These are phyloP conservation scores for Leccinum pellstonianum DNA, from an alignment of 768 basidiomycete genomes.

Conservation along the genomic window DNA sequence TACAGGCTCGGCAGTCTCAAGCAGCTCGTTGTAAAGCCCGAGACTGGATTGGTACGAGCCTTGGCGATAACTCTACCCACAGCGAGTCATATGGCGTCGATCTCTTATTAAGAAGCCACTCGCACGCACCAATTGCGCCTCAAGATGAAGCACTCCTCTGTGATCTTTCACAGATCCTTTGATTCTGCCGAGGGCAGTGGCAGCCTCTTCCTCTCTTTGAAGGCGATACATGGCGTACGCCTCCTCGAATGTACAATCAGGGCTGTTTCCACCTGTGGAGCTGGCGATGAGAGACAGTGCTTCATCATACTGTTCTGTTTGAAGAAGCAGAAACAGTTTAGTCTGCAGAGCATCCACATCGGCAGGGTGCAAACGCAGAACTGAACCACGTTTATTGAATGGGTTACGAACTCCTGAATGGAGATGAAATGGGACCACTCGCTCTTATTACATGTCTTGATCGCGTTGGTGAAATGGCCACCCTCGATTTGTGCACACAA, in stretches of 20 bases:
- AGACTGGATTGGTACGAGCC: slow-evolving; percentile 72
- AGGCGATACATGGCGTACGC: slow-evolving; percentile 85
- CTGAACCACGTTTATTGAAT: slow-evolving; percentile 38
- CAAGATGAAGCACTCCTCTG: slow-evolving; percentile 72
- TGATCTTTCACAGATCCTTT: slow-evolving; percentile 46
- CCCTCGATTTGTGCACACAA: slow-evolving; percentile 87
- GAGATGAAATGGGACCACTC: slow-evolving; percentile 31
- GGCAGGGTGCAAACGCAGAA: slow-evolving; percentile 63
- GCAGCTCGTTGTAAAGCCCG: slow-evolving; percentile 76
- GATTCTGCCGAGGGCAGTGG: slow-evolving; percentile 47
- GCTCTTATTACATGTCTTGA: slow-evolving; percentile 94
- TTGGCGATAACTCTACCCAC: slow-evolving; percentile 68
- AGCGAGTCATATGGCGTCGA: slow-evolving; percentile 14
- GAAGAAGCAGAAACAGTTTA: slow-evolving; percentile 83
- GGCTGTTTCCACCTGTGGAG: slow-evolving; percentile 7
- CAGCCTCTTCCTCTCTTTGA: slow-evolving; percentile 72
- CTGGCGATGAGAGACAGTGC: slow-evolving; percentile 61
- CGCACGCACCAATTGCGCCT: slow-evolving; percentile 80
- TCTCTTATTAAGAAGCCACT: slow-evolving; percentile 15
- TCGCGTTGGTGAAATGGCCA: slow-evolving; percentile 80
- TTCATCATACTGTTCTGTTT: slow-evolving; percentile 75
- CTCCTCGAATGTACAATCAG: slow-evolving; percentile 54
- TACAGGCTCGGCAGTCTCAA: slow-evolving; percentile 77
- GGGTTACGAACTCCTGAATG: slow-evolving; percentile 22
- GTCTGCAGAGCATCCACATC: slow-evolving; percentile 77